Conservation (phyloP, 495 filamentous ascomycete species). For the Letharia columbiana region DNA sequence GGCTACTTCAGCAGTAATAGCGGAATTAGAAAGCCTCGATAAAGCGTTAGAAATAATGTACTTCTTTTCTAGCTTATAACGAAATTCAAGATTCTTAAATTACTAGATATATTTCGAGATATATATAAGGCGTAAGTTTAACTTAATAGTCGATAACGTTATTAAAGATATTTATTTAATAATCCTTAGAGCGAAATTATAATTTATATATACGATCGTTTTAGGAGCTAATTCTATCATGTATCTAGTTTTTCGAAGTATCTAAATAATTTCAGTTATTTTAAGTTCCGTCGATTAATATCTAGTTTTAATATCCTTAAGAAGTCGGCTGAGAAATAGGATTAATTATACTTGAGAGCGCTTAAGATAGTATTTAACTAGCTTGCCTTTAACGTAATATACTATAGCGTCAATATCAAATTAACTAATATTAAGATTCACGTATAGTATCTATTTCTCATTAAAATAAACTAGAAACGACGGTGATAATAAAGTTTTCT, state of each 20-base stretch:
- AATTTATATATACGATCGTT: not conserved
- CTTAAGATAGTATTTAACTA: not conserved
- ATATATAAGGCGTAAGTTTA: not conserved
- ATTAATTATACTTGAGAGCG: not conserved
- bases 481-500: too few species aligned
- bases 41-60: not conserved
- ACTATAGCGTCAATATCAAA: too few species aligned
- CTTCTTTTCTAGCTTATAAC: not conserved
- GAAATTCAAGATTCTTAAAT: not conserved
- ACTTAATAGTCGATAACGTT: not conserved
- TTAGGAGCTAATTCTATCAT: not conserved
- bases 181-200: not conserved
- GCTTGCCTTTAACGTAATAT: constrained; percentile 4
- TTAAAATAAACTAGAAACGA: too few species aligned
- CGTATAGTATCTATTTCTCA: too few species aligned
- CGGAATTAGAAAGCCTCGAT: too few species aligned
- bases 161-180: not conserved
- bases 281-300: constrained; percentile 11
- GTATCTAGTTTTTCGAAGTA: not conserved
- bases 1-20: too few species aligned
- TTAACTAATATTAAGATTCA: too few species aligned
- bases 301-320: not conserved
- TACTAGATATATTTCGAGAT: not conserved
- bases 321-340: constrained; percentile 9
- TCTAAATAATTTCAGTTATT: constrained; percentile 4